Base-by-base conservation (phyloP, 2,329 filamentous ascomycete species). In the Coniosporium tulheliwenetii region DNA sequence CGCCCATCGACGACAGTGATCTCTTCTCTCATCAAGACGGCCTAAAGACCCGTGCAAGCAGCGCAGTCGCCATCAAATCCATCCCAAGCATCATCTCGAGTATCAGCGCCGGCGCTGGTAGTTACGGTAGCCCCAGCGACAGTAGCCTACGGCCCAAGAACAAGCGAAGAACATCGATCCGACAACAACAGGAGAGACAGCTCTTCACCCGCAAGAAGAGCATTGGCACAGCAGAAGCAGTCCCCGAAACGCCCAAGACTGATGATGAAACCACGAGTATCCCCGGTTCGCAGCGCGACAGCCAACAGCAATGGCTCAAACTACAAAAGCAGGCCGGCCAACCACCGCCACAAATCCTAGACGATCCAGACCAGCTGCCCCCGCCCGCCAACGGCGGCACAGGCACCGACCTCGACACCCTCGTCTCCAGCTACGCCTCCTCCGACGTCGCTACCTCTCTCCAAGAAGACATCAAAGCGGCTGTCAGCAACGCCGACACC, bases 11-110 rank as follows among this genome's bases (percentile, higher is more conserved):
- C 38, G 64, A 73, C 36, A 73, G 68, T 14, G 65, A 71, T 5
- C 63, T 75, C 2, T 71, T 76, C 42, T 73, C 79, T 10, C 41
- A 43, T 30, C 75, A 79, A 41, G 73, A 72, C 12, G 73, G 70
- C 2, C 65, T 73, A 2, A 81, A 77, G 47, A 78, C 85, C 14
- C 80, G 84, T 2, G 83, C 85, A 14, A 94, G 85, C 63, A 94
- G 86, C 55, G 83, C 85, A 8, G 75, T 81, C 44, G 85, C 84
- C 7, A 79, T 94, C 48, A 95, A 95, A 62, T 94, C 87, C 1
- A 81, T 94, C 47, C 79, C 84, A 1, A 95, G 87, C 57, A 70
- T 83, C 31, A 26, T 26, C 19, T 87, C 84, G 42, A 84, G 80
- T 30, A 73, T 70, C 30, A 93, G 82, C 56, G 70, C 79, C 3